Evolutionary conservation across 192 early-diverging fungal species (phyloP), one percentile per base, ranked within the genome.

Genomic region (Spinellus fusiger): DNA sequence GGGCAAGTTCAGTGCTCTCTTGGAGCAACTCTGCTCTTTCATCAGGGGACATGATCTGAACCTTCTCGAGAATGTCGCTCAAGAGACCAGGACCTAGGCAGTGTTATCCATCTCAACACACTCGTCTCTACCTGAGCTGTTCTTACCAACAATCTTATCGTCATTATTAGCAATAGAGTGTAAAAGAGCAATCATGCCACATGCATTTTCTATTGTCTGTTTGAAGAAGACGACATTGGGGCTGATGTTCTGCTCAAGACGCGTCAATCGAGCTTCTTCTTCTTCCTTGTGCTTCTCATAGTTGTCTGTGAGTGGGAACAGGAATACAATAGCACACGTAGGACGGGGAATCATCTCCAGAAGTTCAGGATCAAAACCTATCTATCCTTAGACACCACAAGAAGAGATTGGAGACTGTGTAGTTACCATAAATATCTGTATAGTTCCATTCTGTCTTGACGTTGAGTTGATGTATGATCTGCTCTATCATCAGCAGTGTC

Each of bases 151-250:
- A 34, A 66, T 62, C 28, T 65, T 54, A 34, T 89, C 82, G 54
- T 69, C 70, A 56, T 80, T 86, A 74, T 92, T 97, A 37, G 80
- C 84, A 9, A 98, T 70, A 0, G 95, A 82, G 64, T 98, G 96
- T 48, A 98, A 65, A 7, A 98, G 73, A 2, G 87, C 95, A 74
- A 97, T 97, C 5, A 93, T 96, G 13, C 96, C 96, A 66, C 96
- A 97, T 3, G 94, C 91, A 56, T 95, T 97, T 35, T 76, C 59
- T 46, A 94, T 96, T 1, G 93, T 95, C 73, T 95, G 94, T 16
- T 80, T 80, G 64, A 89, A 86, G 63, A 89, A 96, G 46, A 89
- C 83, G 10, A 94, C 56, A 15, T 88, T 70, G 13, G 75, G 72
- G 28, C 74, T 76, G 59, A 80, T 76, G 16, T 53, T 74, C 59